These are phyloP conservation scores for Skeletonema grethae DNA, from an alignment of 108 stramenopile species.

Conservation along the genomic window DNA sequence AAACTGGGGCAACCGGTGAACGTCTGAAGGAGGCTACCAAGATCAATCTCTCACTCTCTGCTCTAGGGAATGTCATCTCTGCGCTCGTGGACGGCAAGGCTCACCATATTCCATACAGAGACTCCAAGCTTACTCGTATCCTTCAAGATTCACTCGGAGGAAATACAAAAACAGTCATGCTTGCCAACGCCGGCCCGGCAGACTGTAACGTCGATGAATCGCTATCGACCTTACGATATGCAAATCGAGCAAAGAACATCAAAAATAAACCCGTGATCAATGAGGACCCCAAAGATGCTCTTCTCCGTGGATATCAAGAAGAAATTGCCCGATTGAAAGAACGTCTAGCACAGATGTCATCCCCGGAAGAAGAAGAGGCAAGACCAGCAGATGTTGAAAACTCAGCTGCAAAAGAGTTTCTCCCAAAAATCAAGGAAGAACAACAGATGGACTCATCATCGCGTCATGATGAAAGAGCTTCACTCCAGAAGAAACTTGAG, in stretches of 20 bases:
- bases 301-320: constrained; percentile 90
- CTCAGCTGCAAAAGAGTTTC: constrained; percentile 41
- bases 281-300: constrained; percentile 96
- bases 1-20: constrained; percentile 96
- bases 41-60: constrained; percentile 96
- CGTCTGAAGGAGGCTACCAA: constrained; percentile 91
- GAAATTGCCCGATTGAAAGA: constrained; percentile 57
- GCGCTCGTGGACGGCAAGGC: constrained; percentile 95
- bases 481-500: constrained; percentile 67
- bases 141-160: constrained; percentile 97
- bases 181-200: constrained; percentile 96
- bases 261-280: constrained; percentile 99
- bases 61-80: constrained; percentile 97
- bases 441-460: background rate
- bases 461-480: constrained; percentile 71
- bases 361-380: background rate
- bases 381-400: constrained; percentile 1
- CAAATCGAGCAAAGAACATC: constrained; percentile 98
- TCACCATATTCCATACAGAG: constrained; percentile 97
- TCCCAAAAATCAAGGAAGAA: constrained; percentile 50
- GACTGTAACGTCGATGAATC: constrained; percentile 99
- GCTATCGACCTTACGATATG: constrained; percentile 96
- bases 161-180: constrained; percentile 93
- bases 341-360: constrained; percentile 29
- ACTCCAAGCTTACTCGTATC: constrained; percentile 98